Evolutionary conservation across 306 rosid species (phyloP).

Genomic region (Bauhinia variegata): DNA sequence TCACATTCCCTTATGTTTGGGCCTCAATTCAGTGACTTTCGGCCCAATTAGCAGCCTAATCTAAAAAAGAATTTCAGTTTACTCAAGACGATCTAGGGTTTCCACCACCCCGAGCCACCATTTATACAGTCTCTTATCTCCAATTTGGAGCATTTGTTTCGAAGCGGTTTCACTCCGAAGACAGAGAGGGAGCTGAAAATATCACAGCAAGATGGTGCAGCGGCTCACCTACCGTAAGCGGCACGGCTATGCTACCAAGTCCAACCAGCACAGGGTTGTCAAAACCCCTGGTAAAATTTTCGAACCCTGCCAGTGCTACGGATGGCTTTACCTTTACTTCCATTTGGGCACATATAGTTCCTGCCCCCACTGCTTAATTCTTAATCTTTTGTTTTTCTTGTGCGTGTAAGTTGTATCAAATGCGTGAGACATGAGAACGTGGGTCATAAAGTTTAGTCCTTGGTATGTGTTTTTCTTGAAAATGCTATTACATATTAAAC

Average conservation of each 20-base stretch:
- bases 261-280: slow-evolving; percentile 60
- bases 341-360: neutral
- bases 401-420: neutral
- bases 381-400: neutral
- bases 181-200: slow-evolving; percentile 19
- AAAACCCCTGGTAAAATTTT: slow-evolving; percentile 53
- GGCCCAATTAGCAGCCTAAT: no score
- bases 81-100: slow-evolving; percentile 51
- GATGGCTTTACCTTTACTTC: neutral
- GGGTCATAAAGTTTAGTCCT: neutral
- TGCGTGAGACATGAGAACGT: neutral
- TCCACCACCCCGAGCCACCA: neutral
- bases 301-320: neutral
- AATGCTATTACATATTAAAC: neutral
- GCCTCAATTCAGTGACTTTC: no score
- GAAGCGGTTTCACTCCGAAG: neutral
- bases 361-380: neutral
- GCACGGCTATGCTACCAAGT: slow-evolving; percentile 66
- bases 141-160: neutral
- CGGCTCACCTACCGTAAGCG: slow-evolving; percentile 59
- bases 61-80: no score
- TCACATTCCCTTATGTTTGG: no score
- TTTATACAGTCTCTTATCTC: slow-evolving; percentile 11
- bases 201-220: slow-evolving; percentile 51
- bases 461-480: neutral